Evolutionary conservation across 768 basidiomycete genomes (phyloP).

Genomic region (Lactarius trivialis): DNA sequence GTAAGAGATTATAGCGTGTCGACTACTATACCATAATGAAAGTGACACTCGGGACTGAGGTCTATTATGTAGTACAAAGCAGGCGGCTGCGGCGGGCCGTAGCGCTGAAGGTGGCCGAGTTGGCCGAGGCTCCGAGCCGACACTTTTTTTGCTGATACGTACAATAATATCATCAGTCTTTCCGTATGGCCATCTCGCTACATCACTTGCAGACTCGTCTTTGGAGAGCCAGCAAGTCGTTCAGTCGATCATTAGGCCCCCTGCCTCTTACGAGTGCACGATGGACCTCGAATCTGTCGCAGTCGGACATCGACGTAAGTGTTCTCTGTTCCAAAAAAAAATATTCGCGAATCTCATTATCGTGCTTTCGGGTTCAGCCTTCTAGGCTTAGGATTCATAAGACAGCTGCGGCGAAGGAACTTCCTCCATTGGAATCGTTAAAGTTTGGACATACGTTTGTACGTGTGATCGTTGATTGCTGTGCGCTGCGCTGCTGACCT

Average conservation of each 20-base stretch:
- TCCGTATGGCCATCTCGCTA: slow-evolving; percentile 15
- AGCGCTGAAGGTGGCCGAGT: not conserved
- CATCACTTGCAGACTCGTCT: not conserved
- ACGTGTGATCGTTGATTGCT: not conserved
- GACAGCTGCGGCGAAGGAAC: slow-evolving; percentile 11
- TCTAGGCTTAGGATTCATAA: slow-evolving; percentile 10
- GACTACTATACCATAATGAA: not conserved
- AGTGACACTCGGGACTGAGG: not conserved
- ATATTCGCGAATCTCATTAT: slow-evolving; percentile 1
- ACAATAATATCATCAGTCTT: not conserved
- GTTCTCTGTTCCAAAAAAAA: too few relatives aligned
- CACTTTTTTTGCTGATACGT: not conserved
- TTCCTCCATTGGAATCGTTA: slow-evolving; percentile 12
- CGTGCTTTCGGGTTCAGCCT: slow-evolving; percentile 2
- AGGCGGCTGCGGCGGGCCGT: not conserved
- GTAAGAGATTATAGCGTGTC: not conserved
- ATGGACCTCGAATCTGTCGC: slow-evolving; percentile 10
- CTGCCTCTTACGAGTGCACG: slow-evolving; percentile 1
- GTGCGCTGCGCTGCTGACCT: not conserved
- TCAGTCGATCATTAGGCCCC: not conserved
- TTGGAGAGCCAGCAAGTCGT: not conserved
- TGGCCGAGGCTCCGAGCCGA: too few relatives aligned
- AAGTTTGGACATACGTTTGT: slow-evolving; percentile 23
- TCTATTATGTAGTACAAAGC: not conserved
- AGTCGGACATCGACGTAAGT: slow-evolving; percentile 19